Base-by-base conservation (phyloP, 2,329 filamentous ascomycete species). In the Aspergillus spinulosporus region DNA sequence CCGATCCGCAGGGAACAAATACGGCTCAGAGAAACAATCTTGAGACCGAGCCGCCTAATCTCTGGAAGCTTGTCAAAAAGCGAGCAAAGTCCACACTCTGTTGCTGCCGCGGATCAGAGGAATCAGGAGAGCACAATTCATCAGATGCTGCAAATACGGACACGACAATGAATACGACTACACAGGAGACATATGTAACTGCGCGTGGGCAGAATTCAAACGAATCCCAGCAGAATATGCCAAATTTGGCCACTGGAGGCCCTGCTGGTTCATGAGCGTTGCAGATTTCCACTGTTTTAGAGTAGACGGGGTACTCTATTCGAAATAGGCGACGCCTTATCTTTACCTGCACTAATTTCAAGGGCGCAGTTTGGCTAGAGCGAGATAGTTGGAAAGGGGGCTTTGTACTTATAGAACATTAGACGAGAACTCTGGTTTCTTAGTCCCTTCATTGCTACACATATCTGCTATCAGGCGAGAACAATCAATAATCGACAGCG, bases 181-280 rank as follows among this genome's bases (percentile, higher is more conserved):
- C 50, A n/a, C 43, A 53, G 26, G 50, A 53, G 8, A 47, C 50
- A n/a, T 53, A 40, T 44, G 32, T 53, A 9, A 53, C 50, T 15
- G 50, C 50, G 26, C 50, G 43, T 15, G 43, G 32, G 2, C 34
- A 47, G 14, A 21, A 15, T n/a, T 42, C 43, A 8, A 44, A 47
- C 36, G 50, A 47, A 26, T 40, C 43, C 40, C 34, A 40, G 26
- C 50, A 47, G 39, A 21, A 43, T 21, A 21, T 3, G n/a, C 5
- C 28, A 12, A n/a, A 4, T 6, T 2, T 12, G 34, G 7, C 28
- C 21, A 9, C 37, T n/a, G 42, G 8, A 36, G 39, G 21, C 5
- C 42, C 46, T 7, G 2, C 32, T 40, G 14, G 31, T 15, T 15
- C 50, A 47, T 46, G 42, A 53, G 8, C n/a, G 28, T 42, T 43